Conservation (phyloP, 148 eudicot genomes). For the Camellia japonica region DNA sequence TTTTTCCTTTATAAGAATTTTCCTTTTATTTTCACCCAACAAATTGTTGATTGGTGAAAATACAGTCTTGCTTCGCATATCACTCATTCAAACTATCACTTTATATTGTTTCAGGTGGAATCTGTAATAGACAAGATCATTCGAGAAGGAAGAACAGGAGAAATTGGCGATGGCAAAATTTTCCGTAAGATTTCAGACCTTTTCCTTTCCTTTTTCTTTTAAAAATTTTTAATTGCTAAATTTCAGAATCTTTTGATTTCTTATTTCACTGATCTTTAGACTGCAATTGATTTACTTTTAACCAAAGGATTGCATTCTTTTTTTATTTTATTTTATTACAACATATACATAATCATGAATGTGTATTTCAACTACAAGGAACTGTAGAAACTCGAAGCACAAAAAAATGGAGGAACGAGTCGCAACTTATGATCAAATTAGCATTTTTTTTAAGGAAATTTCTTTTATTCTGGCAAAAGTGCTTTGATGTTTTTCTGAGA, state of each 20-base stretch:
- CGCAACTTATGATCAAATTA: not conserved
- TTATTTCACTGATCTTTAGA: not conserved
- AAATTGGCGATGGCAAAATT: conserved; percentile 90
- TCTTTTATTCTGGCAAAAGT: not conserved
- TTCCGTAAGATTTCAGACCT: conserved; percentile 51
- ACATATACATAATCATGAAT: not conserved
- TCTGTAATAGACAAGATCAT: conserved; percentile 66
- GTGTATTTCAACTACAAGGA: not conserved
- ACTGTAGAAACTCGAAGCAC: not conserved
- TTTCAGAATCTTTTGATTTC: not conserved
- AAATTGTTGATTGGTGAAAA: conserved; percentile 4
- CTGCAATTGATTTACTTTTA: conserved; percentile 1
- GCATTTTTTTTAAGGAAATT: not conserved
- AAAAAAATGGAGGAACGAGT: not conserved
- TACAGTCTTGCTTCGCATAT: not conserved
- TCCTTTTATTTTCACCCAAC: not conserved
- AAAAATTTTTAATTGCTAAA: not conserved
- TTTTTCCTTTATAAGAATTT: not conserved
- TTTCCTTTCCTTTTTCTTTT: not conserved
- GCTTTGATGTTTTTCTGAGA: not conserved
- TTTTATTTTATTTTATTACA: not conserved
- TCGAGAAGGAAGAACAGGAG: conserved; percentile 78
- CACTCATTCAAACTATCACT: not conserved
- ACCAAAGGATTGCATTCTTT: not conserved
- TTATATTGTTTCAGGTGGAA: conserved; percentile 61